phyloP scores from a whole-genome alignment of 139 green algal species.

The Chlorella ohadii region DNA sequence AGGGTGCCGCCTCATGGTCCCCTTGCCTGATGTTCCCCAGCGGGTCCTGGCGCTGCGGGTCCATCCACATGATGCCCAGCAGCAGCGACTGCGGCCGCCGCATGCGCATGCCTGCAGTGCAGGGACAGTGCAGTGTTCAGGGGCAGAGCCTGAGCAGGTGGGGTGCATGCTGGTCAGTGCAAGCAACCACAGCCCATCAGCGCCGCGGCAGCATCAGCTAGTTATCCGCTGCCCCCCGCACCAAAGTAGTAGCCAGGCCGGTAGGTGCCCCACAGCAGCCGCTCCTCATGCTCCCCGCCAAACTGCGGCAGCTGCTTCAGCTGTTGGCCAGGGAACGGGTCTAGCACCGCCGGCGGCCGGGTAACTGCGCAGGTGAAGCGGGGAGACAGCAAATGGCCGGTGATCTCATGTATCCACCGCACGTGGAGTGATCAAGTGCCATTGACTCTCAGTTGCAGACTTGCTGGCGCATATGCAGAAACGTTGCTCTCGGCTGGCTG shows the following conservation, averaged over 20 bases:
- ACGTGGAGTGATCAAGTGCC: too few relatives aligned
- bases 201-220: background rate
- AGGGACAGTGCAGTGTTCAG: background rate
- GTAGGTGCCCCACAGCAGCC: slow-evolving; percentile 93
- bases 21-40: slow-evolving; percentile 13
- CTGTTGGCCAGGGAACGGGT: slow-evolving; percentile 24
- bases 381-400: background rate
- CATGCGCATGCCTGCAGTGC: slow-evolving; percentile 70
- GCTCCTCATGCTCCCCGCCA: slow-evolving; percentile 36
- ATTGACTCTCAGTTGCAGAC: too few relatives aligned
- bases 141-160: background rate
- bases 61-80: slow-evolving; percentile 88
- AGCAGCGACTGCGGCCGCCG: slow-evolving; percentile 71
- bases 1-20: too few relatives aligned
- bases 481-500: too few relatives aligned
- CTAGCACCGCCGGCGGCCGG: background rate
- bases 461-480: too few relatives aligned
- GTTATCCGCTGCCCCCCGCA: background rate
- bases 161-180: background rate
- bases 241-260: slow-evolving; percentile 91
- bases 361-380: background rate
- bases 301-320: slow-evolving; percentile 59
- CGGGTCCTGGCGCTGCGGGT: slow-evolving; percentile 46
- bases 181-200: background rate
- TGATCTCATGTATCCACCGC: too few relatives aligned